Evolutionary conservation across 805 yeast genomes (phyloP), one percentile per base, ranked within the genome.

Genomic region (Wickerhamiella nectarea): DNA sequence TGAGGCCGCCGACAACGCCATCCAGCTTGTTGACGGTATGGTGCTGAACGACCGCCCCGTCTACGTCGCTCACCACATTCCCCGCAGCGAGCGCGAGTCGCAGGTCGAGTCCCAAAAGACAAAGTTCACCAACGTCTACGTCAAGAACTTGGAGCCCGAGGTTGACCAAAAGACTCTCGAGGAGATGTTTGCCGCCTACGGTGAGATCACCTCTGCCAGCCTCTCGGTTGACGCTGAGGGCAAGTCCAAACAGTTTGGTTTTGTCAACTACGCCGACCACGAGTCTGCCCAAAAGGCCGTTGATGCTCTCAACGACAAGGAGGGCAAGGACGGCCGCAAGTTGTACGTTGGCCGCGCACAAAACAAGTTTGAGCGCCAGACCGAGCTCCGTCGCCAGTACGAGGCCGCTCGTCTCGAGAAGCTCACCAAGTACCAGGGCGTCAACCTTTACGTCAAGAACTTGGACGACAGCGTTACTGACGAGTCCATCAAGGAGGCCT

Each of bases 11-110:
- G 72, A 73, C 52, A 86, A 85, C 58, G 97, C 98, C 55, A 85
- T 91, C 64, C 93, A 84, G 70, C 85, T 85, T 64, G 94, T 91
- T 61, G 87, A 91, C 68, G 98, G 98, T 69, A 91, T 91, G 97
- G 74, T 82, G 60, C 76, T 91, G 70, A 89, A 89, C 69, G 96
- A 89, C 67, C 82, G 77, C 67, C 94, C 84, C 71, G 95, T 91
- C 48, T 91, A 67, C 61, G 98, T 91, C 59, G 96, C 94, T 58
- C 89, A 80, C 64, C 97, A 91, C 70, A 71, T 87, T 51, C 72
- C 94, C 54, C 84, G 75, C 69, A 81, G 78, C 68, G 97, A 91
- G 68, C 91, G 98, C 70, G 86, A 81, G 69, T 78, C 89, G 58
- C 86, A 84, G 70, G 72, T 82, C 61, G 94, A 84, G 67, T 91